Percentiles rank a stretch among this genome's conserved stretches.
Conservation (phyloP, 2,329 filamentous ascomycete species). For the Alternaria hordeiaustralica region DNA sequence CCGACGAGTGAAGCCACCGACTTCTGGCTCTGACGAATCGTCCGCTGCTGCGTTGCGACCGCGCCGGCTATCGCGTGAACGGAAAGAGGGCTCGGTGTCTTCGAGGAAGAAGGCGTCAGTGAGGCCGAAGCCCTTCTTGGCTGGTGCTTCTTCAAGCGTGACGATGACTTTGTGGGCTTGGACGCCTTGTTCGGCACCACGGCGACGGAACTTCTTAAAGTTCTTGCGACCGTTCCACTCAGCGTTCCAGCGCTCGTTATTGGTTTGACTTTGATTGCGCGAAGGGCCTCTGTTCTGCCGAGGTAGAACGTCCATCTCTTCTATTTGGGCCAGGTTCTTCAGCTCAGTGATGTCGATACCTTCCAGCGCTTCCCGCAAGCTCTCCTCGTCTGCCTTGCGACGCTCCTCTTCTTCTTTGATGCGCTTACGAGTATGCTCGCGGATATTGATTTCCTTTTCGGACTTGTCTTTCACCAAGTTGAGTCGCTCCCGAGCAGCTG, state of each 20-base stretch:
- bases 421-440: conserved; percentile 53
- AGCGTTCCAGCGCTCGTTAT: conserved; percentile 78
- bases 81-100: conserved; percentile 25
- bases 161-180: conserved; percentile 68
- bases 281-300: conserved; percentile 31
- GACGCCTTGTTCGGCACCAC: conserved; percentile 46
- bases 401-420: conserved; percentile 61
- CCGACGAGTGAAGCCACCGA: conserved; percentile 39
- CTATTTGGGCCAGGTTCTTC: conserved; percentile 75
- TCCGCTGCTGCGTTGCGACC: conserved; percentile 13
- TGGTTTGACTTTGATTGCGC: conserved; percentile 33
- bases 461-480: conserved; percentile 53
- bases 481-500: conserved; percentile 46
- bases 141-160: conserved; percentile 69
- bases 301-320: conserved; percentile 72
- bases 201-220: conserved; percentile 83
- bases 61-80: conserved; percentile 19
- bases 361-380: conserved; percentile 62
- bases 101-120: conserved; percentile 80
- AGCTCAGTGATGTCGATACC: conserved; percentile 75
- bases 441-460: conserved; percentile 68
- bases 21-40: conserved; percentile 34
- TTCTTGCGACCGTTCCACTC: conserved; percentile 95
- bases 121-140: conserved; percentile 73
- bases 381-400: conserved; percentile 69